Percentiles rank a stretch among this genome's conserved stretches.
Evolutionary conservation across 495 filamentous ascomycete species (phyloP).

Genomic region (Lasiosphaeria hispida): DNA sequence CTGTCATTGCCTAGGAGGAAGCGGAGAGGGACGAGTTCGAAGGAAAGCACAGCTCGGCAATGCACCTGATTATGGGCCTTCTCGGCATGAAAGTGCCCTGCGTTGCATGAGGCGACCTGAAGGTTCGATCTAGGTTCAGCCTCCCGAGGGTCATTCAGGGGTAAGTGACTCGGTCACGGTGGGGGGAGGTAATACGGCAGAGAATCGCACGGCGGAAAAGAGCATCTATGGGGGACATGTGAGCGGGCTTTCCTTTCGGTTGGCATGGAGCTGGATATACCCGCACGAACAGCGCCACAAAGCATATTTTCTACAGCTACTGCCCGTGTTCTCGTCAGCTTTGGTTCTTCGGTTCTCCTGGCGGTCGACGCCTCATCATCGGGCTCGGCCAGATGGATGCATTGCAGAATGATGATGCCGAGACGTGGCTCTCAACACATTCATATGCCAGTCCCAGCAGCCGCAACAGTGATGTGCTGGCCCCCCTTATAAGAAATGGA

Average conservation of each 20-base stretch:
- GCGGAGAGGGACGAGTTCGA: not conserved
- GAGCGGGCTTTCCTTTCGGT: not conserved
- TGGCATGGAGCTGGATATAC: constrained; percentile 18
- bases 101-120: not conserved
- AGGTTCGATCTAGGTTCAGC: constrained; percentile 6
- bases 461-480: no score
- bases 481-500: no score
- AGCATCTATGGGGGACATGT: not conserved
- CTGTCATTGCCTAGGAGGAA: not conserved
- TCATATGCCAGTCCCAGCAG: not conserved
- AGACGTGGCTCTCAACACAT: constrained; percentile 2
- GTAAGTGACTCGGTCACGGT: not conserved
- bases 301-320: constrained; percentile 11
- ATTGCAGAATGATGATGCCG: constrained; percentile 1
- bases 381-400: not conserved
- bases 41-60: not conserved
- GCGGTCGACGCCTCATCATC: not conserved
- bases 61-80: not conserved
- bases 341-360: not conserved
- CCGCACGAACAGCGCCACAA: constrained; percentile 17
- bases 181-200: constrained; percentile 5
- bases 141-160: not conserved
- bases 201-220: not conserved
- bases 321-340: not conserved
- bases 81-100: not conserved